Base-by-base conservation (phyloP, 1,284 basidiomycete genomes). In the Trametes polyzona region DNA sequence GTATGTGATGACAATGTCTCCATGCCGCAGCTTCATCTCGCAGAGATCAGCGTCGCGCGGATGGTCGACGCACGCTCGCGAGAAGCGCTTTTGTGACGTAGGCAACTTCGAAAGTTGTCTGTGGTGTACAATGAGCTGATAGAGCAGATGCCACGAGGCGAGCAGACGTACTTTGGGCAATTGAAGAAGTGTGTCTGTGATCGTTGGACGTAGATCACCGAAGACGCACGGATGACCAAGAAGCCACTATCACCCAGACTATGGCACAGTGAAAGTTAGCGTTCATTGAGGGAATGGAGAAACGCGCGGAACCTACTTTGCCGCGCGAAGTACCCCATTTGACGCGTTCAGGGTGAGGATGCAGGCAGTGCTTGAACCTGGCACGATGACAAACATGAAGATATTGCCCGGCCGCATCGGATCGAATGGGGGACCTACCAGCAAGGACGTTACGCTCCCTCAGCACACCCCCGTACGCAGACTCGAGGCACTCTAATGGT, bases 241-340 rank as follows among this genome's bases (percentile, higher is more conserved):
- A 89, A 95, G 12, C 92, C 91, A 44, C 92, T 94, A 71, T 96
- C 93, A 16, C 93, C 93, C 55, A 96, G 76, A 70, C 91, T 93
- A 36, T 44, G 3, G 9, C 5, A 57, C 46, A n/a, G 48, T 35
- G 40, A 14, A 17, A 2, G 23, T 21, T 14, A 48, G 33, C 32
- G 44, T n/a, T 10, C 14, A 48, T 30, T 21, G 29, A 55, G 29
- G 16, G 37, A 40, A 48, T n/a, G 30, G 30, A 23, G 12, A 27
- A 27, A 16, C 3, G 8, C 4, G n/a, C n/a, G n/a, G 17, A 17
- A 74, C 85, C 63, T 69, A 91, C 88, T 95, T 96, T 55, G 92
- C 92, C 19, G 91, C 86, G 35, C 87, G 84, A 47, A 95, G 76
- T 39, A 86, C 62, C 19, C 93, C 93, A 1, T 86, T 88, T 12